These are phyloP conservation scores for Talaromyces liani DNA, from an alignment of 495 filamentous ascomycete species.

Conservation along the genomic window DNA sequence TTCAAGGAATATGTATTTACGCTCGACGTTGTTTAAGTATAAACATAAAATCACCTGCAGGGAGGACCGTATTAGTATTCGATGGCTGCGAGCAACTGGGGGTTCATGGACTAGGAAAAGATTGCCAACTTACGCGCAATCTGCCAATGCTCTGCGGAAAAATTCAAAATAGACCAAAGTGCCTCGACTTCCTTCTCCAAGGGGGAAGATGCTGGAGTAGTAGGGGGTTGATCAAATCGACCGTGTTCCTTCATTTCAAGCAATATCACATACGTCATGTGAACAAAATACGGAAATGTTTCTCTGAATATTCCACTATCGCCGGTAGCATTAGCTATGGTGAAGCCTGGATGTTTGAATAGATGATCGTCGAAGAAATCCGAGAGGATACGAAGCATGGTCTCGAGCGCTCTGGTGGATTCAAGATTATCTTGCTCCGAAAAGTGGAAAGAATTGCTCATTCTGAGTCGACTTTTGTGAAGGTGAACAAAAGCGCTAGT, in stretches of 20 bases:
- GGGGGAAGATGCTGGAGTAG: not conserved
- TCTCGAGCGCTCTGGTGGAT: conserved; percentile 2
- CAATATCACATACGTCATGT: conserved; percentile 3
- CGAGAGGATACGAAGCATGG: not conserved
- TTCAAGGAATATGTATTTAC: not conserved
- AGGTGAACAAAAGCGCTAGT: conserved; percentile 4
- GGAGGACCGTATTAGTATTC: not conserved
- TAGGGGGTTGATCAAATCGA: not conserved
- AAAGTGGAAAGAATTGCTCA: not conserved
- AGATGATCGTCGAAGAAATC: not conserved
- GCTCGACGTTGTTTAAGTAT: not conserved
- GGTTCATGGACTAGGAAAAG: not conserved
- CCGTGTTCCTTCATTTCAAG: not conserved
- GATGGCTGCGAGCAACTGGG: not conserved
- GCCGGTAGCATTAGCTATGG: not conserved
- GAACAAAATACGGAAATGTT: conserved; percentile 6
- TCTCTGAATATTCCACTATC: not conserved
- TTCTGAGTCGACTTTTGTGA: not conserved
- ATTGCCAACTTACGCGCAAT: not conserved
- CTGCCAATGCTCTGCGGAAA: not conserved
- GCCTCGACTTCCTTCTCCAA: not conserved
- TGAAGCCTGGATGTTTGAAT: not conserved
- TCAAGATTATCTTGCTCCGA: conserved; percentile 1
- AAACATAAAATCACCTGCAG: not conserved
- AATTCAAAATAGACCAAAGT: not conserved